Percentiles rank a stretch among this genome's conserved stretches.
Evolutionary conservation across 306 rosid genomes (phyloP).

Genomic region (Cucurbita maxima): DNA sequence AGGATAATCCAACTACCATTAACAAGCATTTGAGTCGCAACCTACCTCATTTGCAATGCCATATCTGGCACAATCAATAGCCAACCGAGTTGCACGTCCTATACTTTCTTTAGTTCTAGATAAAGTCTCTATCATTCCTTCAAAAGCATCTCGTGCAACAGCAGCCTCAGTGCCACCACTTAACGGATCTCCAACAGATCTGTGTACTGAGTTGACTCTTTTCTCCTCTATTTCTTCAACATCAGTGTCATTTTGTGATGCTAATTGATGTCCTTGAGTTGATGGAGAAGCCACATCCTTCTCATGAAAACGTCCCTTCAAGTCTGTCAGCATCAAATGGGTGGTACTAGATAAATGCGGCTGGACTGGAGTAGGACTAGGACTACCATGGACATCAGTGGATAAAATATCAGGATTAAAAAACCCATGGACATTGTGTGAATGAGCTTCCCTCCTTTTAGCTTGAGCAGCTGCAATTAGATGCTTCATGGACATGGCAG

Average conservation of each 20-base stretch:
- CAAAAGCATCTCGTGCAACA: constrained; percentile 99
- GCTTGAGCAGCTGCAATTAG: constrained; percentile 98
- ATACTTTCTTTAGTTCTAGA: constrained; percentile 98
- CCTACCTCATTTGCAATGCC: constrained; percentile 96
- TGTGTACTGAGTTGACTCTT: constrained; percentile 59
- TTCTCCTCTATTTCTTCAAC: constrained; percentile 61
- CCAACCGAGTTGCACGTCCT: constrained; percentile 99
- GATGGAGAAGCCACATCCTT: constrained; percentile 47
- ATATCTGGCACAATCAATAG: constrained; percentile 96
- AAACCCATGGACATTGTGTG: constrained; percentile 37
- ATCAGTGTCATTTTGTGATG: constrained; percentile 41
- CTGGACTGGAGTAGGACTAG: constrained; percentile 59
- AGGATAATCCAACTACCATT: not conserved
- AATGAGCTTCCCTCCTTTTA: constrained; percentile 60
- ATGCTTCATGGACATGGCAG: constrained; percentile 57
- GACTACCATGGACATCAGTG: constrained; percentile 45
- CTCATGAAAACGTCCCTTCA: constrained; percentile 38
- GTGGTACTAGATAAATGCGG: constrained; percentile 33
- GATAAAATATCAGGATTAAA: constrained; percentile 20
- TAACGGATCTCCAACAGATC: constrained; percentile 54
- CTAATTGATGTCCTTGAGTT: constrained; percentile 31
- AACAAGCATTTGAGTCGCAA: not conserved
- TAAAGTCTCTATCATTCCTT: constrained; percentile 98
- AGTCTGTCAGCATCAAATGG: constrained; percentile 33
- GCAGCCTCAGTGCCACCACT: constrained; percentile 99